Evolutionary conservation across 2,329 filamentous ascomycete genomes (phyloP).

Genomic region (Alternaria infectoria): DNA sequence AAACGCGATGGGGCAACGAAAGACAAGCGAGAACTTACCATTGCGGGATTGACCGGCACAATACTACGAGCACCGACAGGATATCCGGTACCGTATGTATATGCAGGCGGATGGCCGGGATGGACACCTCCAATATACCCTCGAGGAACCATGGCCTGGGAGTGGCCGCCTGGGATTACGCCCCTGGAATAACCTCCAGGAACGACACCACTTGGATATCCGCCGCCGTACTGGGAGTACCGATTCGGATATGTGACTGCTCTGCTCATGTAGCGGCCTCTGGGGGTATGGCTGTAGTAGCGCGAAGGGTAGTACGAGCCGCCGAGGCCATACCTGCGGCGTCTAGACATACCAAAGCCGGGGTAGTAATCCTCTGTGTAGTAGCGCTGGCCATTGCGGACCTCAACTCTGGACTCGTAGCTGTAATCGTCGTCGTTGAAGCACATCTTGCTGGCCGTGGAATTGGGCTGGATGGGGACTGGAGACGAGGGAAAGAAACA

Average conservation of each 20-base stretch:
- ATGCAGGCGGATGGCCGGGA: slow-evolving; percentile 9
- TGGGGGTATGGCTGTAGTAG: slow-evolving; percentile 31
- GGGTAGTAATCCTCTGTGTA: slow-evolving; percentile 14
- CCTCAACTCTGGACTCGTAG: slow-evolving; percentile 22
- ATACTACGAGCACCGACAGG: slow-evolving; percentile 20
- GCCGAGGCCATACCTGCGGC: slow-evolving; percentile 26
- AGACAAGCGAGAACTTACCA: slow-evolving; percentile 32
- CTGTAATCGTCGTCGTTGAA: slow-evolving; percentile 24
- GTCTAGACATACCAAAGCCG: slow-evolving; percentile 23
- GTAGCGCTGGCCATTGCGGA: slow-evolving; percentile 19
- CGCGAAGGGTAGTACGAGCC: slow-evolving; percentile 36
- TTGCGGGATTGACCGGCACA: slow-evolving; percentile 26
- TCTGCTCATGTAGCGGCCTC: slow-evolving; percentile 9
- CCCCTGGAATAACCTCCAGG: slow-evolving; percentile 4
- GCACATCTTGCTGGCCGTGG: slow-evolving; percentile 27
- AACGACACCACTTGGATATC: background rate
- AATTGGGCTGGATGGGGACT: background rate
- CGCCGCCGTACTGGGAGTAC: slow-evolving; percentile 8
- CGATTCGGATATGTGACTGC: slow-evolving; percentile 10
- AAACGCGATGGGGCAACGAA: slow-evolving; percentile 10
- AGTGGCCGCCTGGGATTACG: slow-evolving; percentile 5
- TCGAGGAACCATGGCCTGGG: slow-evolving; percentile 1
- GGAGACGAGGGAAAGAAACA: background rate
- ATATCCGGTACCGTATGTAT: slow-evolving; percentile 22
- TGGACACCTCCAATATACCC: background rate